Conservation (phyloP, 2,329 filamentous ascomycete genomes). For the Aaosphaeria arxii region DNA sequence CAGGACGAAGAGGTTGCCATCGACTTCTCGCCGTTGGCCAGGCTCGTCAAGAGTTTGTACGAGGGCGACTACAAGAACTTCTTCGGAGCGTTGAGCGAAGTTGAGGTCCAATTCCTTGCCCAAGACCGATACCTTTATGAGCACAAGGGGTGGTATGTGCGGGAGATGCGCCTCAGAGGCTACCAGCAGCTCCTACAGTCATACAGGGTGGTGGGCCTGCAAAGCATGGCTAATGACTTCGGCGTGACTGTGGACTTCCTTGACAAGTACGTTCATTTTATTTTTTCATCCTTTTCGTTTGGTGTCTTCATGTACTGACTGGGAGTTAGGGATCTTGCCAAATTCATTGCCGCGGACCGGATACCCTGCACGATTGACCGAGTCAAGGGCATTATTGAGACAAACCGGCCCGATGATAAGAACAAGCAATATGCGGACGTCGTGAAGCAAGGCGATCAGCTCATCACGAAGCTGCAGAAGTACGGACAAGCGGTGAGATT, state of each 20-base stretch:
- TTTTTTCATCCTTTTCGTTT: not conserved
- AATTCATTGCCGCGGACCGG: conserved; percentile 91
- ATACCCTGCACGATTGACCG: conserved; percentile 97
- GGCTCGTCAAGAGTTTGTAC: conserved; percentile 88
- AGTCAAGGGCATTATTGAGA: conserved; percentile 95
- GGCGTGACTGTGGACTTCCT: conserved; percentile 95
- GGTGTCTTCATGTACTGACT: conserved; percentile 8
- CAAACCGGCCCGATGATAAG: conserved; percentile 96
- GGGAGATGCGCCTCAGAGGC: conserved; percentile 93
- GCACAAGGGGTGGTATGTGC: conserved; percentile 95
- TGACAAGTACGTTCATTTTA: conserved; percentile 66
- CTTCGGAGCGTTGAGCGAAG: conserved; percentile 82
- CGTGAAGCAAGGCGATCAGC: conserved; percentile 92
- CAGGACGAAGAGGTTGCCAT: conserved; percentile 81
- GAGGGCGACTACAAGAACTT: conserved; percentile 91
- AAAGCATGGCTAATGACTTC: conserved; percentile 96
- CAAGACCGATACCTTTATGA: conserved; percentile 94
- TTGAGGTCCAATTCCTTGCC: conserved; percentile 90
- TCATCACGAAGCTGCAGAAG: conserved; percentile 99
- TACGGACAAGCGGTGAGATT: conserved; percentile 95
- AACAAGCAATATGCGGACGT: conserved; percentile 99
- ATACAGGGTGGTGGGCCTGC: conserved; percentile 93
- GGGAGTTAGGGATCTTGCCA: conserved; percentile 76
- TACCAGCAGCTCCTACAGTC: conserved; percentile 97
- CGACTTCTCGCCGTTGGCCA: conserved; percentile 85